Conservation (phyloP, 805 yeast genomes). For the Jamesozyma piceae region DNA sequence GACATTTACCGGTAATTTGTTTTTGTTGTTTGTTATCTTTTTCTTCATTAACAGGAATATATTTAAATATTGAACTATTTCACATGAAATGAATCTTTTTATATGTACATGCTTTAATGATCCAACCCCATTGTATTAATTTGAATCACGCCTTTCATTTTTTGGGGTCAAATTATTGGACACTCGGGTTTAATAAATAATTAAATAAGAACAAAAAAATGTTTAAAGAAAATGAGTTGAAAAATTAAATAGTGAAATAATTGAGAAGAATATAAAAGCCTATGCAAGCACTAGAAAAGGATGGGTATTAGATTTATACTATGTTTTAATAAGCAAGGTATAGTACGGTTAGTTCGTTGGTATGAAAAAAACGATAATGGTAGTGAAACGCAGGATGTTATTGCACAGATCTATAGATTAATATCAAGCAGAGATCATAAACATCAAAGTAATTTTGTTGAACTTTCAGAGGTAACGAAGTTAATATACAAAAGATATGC, state of each 20-base stretch:
- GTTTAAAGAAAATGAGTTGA: no score
- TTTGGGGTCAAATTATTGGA: no score
- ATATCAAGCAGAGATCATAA: constrained; percentile 78
- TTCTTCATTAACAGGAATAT: not conserved
- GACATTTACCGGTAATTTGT: not conserved
- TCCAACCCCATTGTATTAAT: not conserved
- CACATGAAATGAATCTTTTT: not conserved
- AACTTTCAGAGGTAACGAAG: constrained; percentile 50
- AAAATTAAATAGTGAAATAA: no score
- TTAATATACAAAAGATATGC: constrained; percentile 85
- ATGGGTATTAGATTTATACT: constrained; percentile 78
- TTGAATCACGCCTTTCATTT: not conserved
- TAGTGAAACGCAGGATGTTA: constrained; percentile 25
- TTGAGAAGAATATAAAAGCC: no score
- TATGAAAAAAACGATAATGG: constrained; percentile 28
- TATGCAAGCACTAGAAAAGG: not conserved
- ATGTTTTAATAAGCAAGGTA: constrained; percentile 90
- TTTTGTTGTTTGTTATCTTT: no score
- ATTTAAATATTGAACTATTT: no score
- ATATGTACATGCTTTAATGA: not conserved
- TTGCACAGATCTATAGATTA: constrained; percentile 56
- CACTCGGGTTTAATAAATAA: not conserved
- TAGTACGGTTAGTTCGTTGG: constrained; percentile 79
- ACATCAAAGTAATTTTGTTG: constrained; percentile 74
- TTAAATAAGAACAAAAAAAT: no score